These are phyloP conservation scores for Petunia axillaris DNA, from an alignment of 257 asterid species.

Conservation along the genomic window DNA sequence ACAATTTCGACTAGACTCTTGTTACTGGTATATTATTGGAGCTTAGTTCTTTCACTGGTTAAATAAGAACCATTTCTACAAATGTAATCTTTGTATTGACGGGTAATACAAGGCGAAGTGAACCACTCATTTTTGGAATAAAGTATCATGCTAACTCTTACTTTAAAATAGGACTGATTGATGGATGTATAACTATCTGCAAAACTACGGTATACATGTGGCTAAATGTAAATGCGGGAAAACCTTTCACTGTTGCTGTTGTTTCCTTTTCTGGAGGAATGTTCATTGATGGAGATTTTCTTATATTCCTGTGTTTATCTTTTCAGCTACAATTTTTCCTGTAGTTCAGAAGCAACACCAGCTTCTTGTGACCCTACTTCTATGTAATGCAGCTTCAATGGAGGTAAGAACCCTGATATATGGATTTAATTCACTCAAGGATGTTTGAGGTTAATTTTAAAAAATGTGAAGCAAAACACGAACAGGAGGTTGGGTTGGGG, in stretches of 20 bases:
- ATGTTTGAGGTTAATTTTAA: neutral
- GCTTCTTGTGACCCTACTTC: constrained; percentile 93
- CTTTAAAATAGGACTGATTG: constrained; percentile 5
- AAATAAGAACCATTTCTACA: too few relatives aligned
- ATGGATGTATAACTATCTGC: neutral
- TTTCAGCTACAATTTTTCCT: constrained; percentile 81
- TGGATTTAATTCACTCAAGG: constrained; percentile 6
- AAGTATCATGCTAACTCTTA: neutral
- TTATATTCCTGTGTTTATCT: constrained; percentile 27
- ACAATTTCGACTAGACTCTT: neutral
- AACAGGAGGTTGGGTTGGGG: neutral
- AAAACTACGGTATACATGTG: neutral
- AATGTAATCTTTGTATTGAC: neutral
- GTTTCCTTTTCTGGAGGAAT: neutral
- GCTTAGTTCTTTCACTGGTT: neutral
- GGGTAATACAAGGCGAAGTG: constrained; percentile 4
- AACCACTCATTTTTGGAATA: constrained; percentile 5
- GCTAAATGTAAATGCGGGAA: neutral
- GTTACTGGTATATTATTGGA: constrained; percentile 10
- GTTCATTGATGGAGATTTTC: neutral
- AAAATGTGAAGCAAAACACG: neutral
- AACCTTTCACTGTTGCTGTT: neutral
- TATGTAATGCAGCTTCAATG: constrained; percentile 93
- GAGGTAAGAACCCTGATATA: constrained; percentile 58
- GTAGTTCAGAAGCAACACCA: constrained; percentile 98